Percentiles rank a stretch among this genome's conserved stretches.
Conservation (phyloP, 176 grass and related monocot genomes). For the Poa annua region DNA sequence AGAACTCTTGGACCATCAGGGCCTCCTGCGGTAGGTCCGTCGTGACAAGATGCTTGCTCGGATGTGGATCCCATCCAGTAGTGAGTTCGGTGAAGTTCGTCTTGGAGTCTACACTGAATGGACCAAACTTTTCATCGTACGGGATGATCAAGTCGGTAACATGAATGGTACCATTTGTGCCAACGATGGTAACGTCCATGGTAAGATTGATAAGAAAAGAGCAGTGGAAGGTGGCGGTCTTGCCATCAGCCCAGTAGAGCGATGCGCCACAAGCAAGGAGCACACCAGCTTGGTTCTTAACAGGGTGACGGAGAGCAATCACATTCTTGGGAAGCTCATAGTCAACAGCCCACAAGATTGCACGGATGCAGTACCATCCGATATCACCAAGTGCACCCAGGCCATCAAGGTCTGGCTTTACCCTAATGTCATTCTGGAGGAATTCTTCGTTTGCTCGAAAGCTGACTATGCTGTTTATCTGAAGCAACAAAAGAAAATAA, state of each 20-base stretch:
- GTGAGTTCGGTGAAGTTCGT: constrained; percentile 53
- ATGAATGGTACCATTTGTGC: constrained; percentile 72
- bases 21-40: constrained; percentile 70
- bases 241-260: constrained; percentile 62
- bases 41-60: constrained; percentile 53
- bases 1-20: constrained; percentile 73
- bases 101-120: constrained; percentile 52
- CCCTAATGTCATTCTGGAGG: constrained; percentile 80
- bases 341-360: constrained; percentile 74
- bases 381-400: constrained; percentile 73
- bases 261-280: constrained; percentile 63
- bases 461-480: constrained; percentile 65
- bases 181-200: constrained; percentile 61
- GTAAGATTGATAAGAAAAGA: constrained; percentile 73
- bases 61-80: constrained; percentile 58
- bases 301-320: constrained; percentile 38
- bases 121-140: constrained; percentile 50
- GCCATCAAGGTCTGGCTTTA: constrained; percentile 82
- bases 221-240: constrained; percentile 61
- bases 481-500: constrained; percentile 42
- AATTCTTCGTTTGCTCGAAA: constrained; percentile 60
- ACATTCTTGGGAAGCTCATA: constrained; percentile 65
- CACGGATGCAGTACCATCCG: constrained; percentile 83
- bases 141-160: constrained; percentile 70
- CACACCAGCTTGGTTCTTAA: constrained; percentile 65